Percentiles rank a stretch among this genome's conserved stretches.
Evolutionary conservation across 208 protist genomes (phyloP).

Genomic region (Crithidia thermophila): DNA sequence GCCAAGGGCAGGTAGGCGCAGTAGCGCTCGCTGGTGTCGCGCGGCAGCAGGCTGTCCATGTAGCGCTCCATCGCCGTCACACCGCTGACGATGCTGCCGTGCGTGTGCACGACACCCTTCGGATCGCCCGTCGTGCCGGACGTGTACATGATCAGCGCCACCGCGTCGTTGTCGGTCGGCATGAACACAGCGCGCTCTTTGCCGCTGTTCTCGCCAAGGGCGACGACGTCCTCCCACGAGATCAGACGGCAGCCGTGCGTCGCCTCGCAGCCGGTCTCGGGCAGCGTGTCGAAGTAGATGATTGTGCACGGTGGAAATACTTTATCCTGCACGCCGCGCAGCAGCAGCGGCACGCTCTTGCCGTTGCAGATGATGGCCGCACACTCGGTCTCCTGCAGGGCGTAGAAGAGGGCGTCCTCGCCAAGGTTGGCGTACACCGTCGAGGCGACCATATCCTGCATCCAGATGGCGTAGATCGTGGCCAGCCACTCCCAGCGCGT

Average conservation of each 20-base stretch:
- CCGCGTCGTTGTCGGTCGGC: conserved; percentile 32
- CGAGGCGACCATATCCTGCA: conserved; percentile 57
- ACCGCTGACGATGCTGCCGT: conserved; percentile 59
- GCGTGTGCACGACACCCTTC: conserved; percentile 88
- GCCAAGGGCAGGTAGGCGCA: conserved; percentile 91
- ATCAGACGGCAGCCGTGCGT: conserved; percentile 31
- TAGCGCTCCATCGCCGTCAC: conserved; percentile 35
- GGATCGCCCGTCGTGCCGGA: conserved; percentile 91
- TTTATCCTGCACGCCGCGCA: conserved; percentile 36
- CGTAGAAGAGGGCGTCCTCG: conserved; percentile 68
- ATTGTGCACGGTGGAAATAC: conserved; percentile 43
- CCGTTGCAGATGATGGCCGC: conserved; percentile 69
- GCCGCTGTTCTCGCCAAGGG: conserved; percentile 24
- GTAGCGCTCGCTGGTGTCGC: conserved; percentile 71
- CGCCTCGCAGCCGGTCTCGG: conserved; percentile 7
- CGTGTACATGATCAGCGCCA: conserved; percentile 63
- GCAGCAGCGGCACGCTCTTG: conserved; percentile 50
- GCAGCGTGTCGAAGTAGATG: conserved; percentile 66
- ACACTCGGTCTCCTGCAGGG: conserved; percentile 61
- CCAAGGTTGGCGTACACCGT: conserved; percentile 89
- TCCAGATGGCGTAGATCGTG: conserved; percentile 71
- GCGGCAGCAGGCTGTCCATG: conserved; percentile 55
- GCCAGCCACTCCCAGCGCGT: conserved; percentile 87
- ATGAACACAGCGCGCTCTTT: conserved; percentile 13
- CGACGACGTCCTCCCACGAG: conserved; percentile 61